phyloP scores from a whole-genome alignment of 495 filamentous ascomycete species.

The Hyaloscypha bicolor region DNA sequence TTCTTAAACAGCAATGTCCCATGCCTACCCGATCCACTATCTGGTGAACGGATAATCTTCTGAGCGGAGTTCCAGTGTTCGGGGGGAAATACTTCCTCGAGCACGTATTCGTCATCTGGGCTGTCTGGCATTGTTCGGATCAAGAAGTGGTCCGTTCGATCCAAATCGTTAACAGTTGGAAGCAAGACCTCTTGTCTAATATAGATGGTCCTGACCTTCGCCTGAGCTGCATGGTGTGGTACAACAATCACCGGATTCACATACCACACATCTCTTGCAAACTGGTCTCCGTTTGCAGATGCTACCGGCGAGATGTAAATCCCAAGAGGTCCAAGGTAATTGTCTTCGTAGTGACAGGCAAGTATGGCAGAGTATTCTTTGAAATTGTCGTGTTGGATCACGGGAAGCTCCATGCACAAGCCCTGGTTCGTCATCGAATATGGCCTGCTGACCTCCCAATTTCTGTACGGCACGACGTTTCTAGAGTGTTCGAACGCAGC shows the following conservation, averaged over 20 bases:
- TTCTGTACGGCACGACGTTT: slow-evolving; percentile 12
- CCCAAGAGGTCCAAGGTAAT: slow-evolving; percentile 12
- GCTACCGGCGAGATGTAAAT: slow-evolving; percentile 9
- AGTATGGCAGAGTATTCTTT: slow-evolving; percentile 8
- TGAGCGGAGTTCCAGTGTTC: slow-evolving; percentile 1
- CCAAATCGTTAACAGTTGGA: neutral
- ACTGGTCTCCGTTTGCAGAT: slow-evolving; percentile 7
- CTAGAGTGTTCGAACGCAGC: slow-evolving; percentile 7
- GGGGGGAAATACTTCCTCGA: neutral
- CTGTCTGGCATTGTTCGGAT: neutral
- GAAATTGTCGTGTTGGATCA: neutral
- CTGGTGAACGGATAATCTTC: slow-evolving; percentile 3
- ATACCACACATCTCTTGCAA: slow-evolving; percentile 5
- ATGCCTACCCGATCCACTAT: neutral
- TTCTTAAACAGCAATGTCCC: neutral
- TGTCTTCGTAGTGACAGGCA: slow-evolving; percentile 8
- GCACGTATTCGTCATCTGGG: neutral
- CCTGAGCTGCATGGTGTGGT: slow-evolving; percentile 1
- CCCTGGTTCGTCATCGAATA: slow-evolving; percentile 16
- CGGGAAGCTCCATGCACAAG: neutral
- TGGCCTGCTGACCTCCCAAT: slow-evolving; percentile 11
- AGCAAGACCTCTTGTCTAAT: slow-evolving; percentile 10
- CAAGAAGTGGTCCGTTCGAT: slow-evolving; percentile 9
- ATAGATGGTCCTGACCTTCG: neutral
- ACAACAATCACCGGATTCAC: neutral